phyloP scores from a whole-genome alignment of 2,329 filamentous ascomycete genomes.

The Colletotrichum spaethianum region DNA sequence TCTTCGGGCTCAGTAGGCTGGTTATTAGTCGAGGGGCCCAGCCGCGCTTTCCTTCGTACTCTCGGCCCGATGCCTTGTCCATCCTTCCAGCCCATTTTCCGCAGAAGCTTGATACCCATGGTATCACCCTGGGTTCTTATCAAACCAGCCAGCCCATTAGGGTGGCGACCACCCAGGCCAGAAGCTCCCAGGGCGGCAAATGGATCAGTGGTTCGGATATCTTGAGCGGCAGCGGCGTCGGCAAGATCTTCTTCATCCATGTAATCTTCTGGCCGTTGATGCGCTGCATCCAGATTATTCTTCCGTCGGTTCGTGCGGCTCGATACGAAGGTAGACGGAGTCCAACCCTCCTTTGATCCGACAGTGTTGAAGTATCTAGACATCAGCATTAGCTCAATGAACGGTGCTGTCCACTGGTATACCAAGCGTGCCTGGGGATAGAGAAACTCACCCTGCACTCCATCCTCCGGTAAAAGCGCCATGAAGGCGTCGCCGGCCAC shows the following conservation, averaged over 20 bases:
- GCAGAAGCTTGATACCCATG: conserved; percentile 87
- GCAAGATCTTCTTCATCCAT: conserved; percentile 98
- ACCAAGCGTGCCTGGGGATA: conserved; percentile 40
- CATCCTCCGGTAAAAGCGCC: conserved; percentile 97
- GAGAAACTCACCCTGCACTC: conserved; percentile 84
- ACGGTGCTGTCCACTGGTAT: conserved; percentile 24
- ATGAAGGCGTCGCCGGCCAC: conserved; percentile 90
- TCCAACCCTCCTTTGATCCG: conserved; percentile 98
- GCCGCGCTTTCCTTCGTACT: conserved; percentile 79
- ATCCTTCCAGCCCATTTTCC: conserved; percentile 95
- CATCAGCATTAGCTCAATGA: conserved; percentile 50
- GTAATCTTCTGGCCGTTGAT: conserved; percentile 86
- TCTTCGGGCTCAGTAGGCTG: conserved; percentile 55
- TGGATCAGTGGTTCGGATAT: conserved; percentile 78
- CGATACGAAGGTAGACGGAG: conserved; percentile 91
- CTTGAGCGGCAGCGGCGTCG: conserved; percentile 84
- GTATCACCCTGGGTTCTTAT: conserved; percentile 83
- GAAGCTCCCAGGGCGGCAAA: conserved; percentile 85
- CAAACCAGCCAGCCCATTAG: conserved; percentile 74
- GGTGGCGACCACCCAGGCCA: conserved; percentile 52
- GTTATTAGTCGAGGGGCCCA: conserved; percentile 65
- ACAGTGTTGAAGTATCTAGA: conserved; percentile 96
- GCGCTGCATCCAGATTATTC: conserved; percentile 65
- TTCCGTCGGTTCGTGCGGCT: conserved; percentile 85
- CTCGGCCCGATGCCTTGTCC: conserved; percentile 95